Percentiles rank a stretch among this genome's conserved stretches.
Conservation (phyloP, 108 stramenopile genomes). For the Asterionellopsis glacialis region DNA sequence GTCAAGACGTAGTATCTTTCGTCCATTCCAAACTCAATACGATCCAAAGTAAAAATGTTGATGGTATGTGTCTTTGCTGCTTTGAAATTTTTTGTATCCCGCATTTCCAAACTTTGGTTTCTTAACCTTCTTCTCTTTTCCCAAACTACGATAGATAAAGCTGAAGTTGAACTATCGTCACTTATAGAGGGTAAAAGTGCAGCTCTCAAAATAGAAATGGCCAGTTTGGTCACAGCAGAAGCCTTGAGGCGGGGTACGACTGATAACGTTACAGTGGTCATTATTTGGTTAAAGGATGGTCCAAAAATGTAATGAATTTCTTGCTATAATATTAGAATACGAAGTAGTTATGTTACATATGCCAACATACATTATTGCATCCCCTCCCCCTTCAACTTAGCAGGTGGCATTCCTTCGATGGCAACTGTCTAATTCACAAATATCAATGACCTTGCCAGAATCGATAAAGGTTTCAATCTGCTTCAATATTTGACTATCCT, state of each 20-base stretch:
- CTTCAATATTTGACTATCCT: conserved; percentile 37
- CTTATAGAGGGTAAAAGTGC: not conserved
- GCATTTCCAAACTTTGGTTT: too few species aligned
- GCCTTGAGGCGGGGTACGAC: conserved; percentile 72
- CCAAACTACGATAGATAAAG: too few species aligned
- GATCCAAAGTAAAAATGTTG: too few species aligned
- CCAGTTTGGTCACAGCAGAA: conserved; percentile 65
- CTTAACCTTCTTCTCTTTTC: too few species aligned
- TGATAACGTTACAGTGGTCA: conserved; percentile 81
- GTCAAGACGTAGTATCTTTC: conserved; percentile 73
- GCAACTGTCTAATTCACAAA: conserved; percentile 45
- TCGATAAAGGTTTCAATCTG: conserved; percentile 58
- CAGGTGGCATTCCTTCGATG: not conserved
- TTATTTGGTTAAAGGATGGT: conserved; percentile 65
- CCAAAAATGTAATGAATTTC: too few species aligned
- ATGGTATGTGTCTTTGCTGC: too few species aligned
- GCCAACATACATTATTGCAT: not conserved
- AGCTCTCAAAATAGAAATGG: conserved; percentile 26
- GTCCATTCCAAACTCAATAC: conserved; percentile 27
- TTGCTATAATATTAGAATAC: too few species aligned
- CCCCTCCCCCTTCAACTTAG: not conserved
- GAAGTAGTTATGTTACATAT: too few species aligned
- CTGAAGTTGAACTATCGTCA: too few species aligned
- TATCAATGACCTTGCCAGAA: conserved; percentile 54
- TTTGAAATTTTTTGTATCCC: too few species aligned